Base-by-base conservation (phyloP, 2,329 filamentous ascomycete species). In the Rutstroemia sydowiana region DNA sequence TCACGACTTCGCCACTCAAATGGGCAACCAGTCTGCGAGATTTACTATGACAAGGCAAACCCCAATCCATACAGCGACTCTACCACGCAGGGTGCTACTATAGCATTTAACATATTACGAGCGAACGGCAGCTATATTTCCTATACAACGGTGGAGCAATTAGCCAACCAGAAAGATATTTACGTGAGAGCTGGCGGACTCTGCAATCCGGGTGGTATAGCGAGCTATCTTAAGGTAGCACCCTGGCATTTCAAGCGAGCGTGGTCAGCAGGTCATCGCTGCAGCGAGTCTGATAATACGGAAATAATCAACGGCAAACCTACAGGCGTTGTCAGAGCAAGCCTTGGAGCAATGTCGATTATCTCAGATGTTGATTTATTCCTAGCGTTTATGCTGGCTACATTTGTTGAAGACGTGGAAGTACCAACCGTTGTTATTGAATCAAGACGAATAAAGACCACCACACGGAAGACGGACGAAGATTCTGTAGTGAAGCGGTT, bases 201-300 rank as follows among this genome's bases (percentile, higher is more conserved):
- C 1, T 97, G 92, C 70, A 96, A 95, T 61, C 91, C 92, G 0
- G 92, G 91, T 11, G 89, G 90, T 0, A 80, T 95, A 48, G 85
- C 89, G 6, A 75, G 75, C 2, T 81, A 82, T 18, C 76, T 97
- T 10, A 73, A 74, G 2, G 73, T 95, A 47, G 77, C 83, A 45
- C 82, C 88, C 0, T 86, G 84, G 78, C 89, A 96, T 63, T 84
- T 96, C 76, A 85, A 77, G 60, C 77, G 79, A 53, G 93, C 95
- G 64, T 95, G 92, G 64, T 88, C 86, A 1, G 80, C 85, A 2
- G 92, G 93, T 0, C 82, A 91, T 65, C 80, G 89, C 20, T 97
- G 92, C 66, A 91, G 89, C 5, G 80, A 82, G 49, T 86, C 88
- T n/a, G 84, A 86, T 60, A 87, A 95, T 54, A 36, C 59, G 4